phyloP scores from a whole-genome alignment of 805 yeast genomes.

The Candida schatavii region DNA sequence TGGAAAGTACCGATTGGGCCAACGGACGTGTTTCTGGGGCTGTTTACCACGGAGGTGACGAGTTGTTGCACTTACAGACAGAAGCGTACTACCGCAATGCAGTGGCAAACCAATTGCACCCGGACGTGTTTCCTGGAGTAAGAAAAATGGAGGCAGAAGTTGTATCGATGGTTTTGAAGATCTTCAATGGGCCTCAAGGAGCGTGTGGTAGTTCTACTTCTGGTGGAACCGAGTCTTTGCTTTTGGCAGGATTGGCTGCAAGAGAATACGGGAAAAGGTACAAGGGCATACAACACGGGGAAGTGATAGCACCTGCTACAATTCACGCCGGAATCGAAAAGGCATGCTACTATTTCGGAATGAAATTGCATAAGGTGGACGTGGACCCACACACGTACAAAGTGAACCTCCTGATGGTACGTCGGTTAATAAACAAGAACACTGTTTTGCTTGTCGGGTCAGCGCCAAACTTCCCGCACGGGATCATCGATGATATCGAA shows the following conservation, averaged over 20 bases:
- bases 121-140: constrained; percentile 95
- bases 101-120: constrained; percentile 93
- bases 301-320: constrained; percentile 83
- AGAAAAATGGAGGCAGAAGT: constrained; percentile 96
- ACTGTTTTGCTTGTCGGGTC: constrained; percentile 88
- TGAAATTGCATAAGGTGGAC: constrained; percentile 78
- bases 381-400: constrained; percentile 63
- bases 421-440: constrained; percentile 65
- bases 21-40: constrained; percentile 90
- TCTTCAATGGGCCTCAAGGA: constrained; percentile 73
- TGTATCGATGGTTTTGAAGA: constrained; percentile 79
- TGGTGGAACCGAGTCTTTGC: constrained; percentile 93
- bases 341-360: constrained; percentile 87
- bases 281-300: constrained; percentile 68
- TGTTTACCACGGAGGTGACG: constrained; percentile 93
- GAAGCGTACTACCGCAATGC: constrained; percentile 72
- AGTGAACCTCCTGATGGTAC: constrained; percentile 64
- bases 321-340: constrained; percentile 95
- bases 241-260: constrained; percentile 85
- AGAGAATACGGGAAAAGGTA: constrained; percentile 64
- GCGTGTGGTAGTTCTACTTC: constrained; percentile 76
- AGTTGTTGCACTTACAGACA: constrained; percentile 69
- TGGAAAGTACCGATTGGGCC: constrained; percentile 78
- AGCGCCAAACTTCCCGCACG: constrained; percentile 97
- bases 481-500: constrained; percentile 87